Base-by-base conservation (phyloP, 179 eudicot species). In the Monotropa hypopitys region DNA sequence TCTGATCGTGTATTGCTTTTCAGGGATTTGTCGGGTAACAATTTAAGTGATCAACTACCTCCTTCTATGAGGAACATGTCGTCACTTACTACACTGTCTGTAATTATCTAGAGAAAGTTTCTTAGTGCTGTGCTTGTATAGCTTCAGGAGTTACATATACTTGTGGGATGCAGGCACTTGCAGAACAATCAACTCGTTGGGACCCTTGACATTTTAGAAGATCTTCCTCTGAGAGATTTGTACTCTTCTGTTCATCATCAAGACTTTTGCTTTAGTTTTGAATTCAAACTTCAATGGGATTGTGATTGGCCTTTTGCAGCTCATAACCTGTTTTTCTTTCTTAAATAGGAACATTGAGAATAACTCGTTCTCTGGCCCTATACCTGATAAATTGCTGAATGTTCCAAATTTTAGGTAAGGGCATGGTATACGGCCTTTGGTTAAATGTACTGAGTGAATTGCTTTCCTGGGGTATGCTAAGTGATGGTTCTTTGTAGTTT, bases 141-240 rank as follows among this genome's bases (percentile, higher is more conserved):
- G 5, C 77, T 77, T 33, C 10, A 72, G 69, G 46, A 69, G 5
- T 70, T 70, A 33, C 66, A 49, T 71, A 72, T 76, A 80, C 76
- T 78, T 45, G 40, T 47, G 76, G 73, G 78, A 49, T 46, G 49
- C 90, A 95, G 99, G 78, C 97, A 86, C 81, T 80, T 95, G 91
- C 99, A 93, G 91, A 81, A 86, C 85, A 95, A 95, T 86, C 91
- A 90, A 84, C 91, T 95, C 38, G 86, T 95, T 51, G 99, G 99
- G 80, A 84, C 86, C 65, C 95, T 95, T 72, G 93, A 90, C 84
- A 97, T 90, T 82, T 84, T 95, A 62, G 88, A 91, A 84, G 88
- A 89, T 83, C 93, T 95, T 81, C 95, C 95, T 8, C 90, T 95
- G 73, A 72, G 50, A 74, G 92, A 93, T 77, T 78, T 96, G 99